Conservation (phyloP, 2,329 filamentous ascomycete species). For the Tolypocladium album region DNA sequence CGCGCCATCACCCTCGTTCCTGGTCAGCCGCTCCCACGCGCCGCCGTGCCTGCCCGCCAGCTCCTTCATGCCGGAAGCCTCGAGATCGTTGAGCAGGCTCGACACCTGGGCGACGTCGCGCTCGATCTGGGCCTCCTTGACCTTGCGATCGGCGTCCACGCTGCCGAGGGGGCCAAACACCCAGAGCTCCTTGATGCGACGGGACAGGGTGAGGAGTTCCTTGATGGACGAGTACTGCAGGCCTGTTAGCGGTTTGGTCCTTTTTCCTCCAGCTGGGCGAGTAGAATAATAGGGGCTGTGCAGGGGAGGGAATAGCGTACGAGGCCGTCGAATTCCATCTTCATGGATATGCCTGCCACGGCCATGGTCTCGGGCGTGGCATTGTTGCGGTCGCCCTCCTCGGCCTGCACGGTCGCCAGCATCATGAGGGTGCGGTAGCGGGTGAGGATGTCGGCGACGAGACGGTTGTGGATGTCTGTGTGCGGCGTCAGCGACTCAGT, state of each 20-base stretch:
- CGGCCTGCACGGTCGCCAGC: conserved; percentile 30
- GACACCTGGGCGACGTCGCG: conserved; percentile 23
- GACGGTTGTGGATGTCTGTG: conserved; percentile 33
- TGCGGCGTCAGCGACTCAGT: background rate
- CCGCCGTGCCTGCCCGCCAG: conserved; percentile 25
- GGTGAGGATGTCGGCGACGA: conserved; percentile 32
- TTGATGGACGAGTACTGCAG: conserved; percentile 30
- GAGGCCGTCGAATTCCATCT: conserved; percentile 33
- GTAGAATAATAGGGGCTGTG: background rate
- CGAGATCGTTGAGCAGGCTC: conserved; percentile 22
- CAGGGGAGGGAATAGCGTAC: conserved; percentile 10
- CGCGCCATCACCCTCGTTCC: conserved; percentile 5
- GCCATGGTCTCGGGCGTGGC: conserved; percentile 30
- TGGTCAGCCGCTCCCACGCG: conserved; percentile 20
- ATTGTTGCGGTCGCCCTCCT: conserved; percentile 23
- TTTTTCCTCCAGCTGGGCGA: background rate
- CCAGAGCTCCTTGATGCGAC: conserved; percentile 35
- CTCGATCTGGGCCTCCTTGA: conserved; percentile 25
- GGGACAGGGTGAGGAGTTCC: conserved; percentile 31
- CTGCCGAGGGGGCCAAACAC: conserved; percentile 30
- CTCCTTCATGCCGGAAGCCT: conserved; percentile 19
- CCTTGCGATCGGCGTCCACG: conserved; percentile 21
- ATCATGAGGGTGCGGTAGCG: conserved; percentile 32
- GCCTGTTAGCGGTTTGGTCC: background rate
- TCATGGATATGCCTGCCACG: conserved; percentile 31